Conservation (phyloP, 306 rosid genomes). For the Pterocarpus santalinus region DNA sequence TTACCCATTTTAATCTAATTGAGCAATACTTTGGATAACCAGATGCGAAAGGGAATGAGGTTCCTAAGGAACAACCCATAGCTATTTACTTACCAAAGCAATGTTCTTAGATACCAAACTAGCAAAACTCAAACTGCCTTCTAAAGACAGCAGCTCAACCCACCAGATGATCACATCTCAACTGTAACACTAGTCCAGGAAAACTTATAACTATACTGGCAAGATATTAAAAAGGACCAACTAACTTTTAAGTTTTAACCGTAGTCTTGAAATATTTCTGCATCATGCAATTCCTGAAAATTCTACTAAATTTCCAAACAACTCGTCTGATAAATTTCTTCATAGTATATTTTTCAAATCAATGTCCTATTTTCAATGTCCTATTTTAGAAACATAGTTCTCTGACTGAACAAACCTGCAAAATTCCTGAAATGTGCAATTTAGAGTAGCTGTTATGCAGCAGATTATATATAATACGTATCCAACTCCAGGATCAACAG, state of each 20-base stretch:
- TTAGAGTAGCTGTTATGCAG: neutral
- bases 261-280: too few species aligned
- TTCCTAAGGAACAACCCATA: neutral
- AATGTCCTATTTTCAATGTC: neutral
- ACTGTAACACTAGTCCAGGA: too few species aligned
- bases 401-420: neutral
- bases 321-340: neutral
- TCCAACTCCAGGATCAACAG: neutral
- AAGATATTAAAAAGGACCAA: neutral
- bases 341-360: constrained; percentile 10
- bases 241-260: neutral
- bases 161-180: too few species aligned
- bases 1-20: neutral
- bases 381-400: neutral
- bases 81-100: too few species aligned
- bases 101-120: too few species aligned
- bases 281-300: too few species aligned
- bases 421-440: neutral
- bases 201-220: neutral
- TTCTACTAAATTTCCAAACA: too few species aligned
- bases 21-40: neutral
- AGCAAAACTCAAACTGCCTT: too few species aligned
- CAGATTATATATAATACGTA: neutral
- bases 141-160: too few species aligned
- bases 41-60: neutral